These are phyloP conservation scores for Gnomoniopsis sp. DNA, from an alignment of 2,329 filamentous ascomycete species.

Conservation along the genomic window DNA sequence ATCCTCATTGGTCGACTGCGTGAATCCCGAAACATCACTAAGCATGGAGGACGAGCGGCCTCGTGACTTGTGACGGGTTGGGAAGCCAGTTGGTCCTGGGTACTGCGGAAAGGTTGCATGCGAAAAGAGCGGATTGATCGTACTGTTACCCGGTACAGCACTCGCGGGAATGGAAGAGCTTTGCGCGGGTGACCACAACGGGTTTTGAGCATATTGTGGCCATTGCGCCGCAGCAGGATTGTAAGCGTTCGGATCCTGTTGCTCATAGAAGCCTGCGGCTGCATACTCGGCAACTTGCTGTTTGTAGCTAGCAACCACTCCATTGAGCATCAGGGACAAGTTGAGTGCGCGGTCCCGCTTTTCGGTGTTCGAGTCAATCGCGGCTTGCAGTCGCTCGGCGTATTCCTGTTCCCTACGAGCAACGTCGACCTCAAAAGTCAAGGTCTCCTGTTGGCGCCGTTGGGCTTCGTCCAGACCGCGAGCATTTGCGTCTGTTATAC, in stretches of 20 bases:
- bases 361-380: slow-evolving; percentile 32
- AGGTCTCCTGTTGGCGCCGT: slow-evolving; percentile 50
- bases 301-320: slow-evolving; percentile 40
- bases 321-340: slow-evolving; percentile 33
- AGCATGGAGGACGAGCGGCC: slow-evolving; percentile 66
- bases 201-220: slow-evolving; percentile 17
- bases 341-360: slow-evolving; percentile 38
- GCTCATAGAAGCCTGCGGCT: slow-evolving; percentile 34
- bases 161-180: slow-evolving; percentile 10
- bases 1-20: slow-evolving; percentile 56
- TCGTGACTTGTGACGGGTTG: slow-evolving; percentile 39
- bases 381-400: slow-evolving; percentile 34
- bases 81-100: slow-evolving; percentile 31
- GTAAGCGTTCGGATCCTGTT: slow-evolving; percentile 23
- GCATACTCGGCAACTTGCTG: slow-evolving; percentile 30
- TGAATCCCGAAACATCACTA: slow-evolving; percentile 64
- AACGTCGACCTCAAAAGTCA: slow-evolving; percentile 44
- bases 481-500: slow-evolving; percentile 66
- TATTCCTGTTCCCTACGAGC: slow-evolving; percentile 42
- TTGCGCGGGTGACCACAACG: slow-evolving; percentile 16
- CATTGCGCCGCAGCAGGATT: slow-evolving; percentile 13
- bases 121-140: slow-evolving; percentile 32
- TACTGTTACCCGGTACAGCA: slow-evolving; percentile 23
- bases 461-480: slow-evolving; percentile 63
- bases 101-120: slow-evolving; percentile 28